Base-by-base conservation (phyloP, 495 filamentous ascomycete genomes). In the Bathelium albidoporum region DNA sequence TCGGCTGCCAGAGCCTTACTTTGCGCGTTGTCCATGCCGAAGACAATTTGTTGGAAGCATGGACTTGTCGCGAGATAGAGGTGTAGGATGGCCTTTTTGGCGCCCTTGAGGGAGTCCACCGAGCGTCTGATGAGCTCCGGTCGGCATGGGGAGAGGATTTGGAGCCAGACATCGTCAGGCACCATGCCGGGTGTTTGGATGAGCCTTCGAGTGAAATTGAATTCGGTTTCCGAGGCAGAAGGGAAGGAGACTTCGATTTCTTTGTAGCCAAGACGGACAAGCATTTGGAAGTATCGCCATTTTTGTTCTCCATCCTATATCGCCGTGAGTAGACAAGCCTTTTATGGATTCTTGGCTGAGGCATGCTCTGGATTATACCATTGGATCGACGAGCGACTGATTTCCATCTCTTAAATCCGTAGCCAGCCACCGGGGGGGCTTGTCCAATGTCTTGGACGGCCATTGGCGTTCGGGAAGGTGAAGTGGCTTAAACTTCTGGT, bases 171-270 rank as follows among this genome's bases (percentile, higher is more conserved):
- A 78, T 97, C 92, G 68, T 93, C 89, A 36, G 94, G 94, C 11
- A 92, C 85, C 4, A 84, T 81, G 32, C 89, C 91, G 4, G 91
- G 89, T 12, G 91, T 95, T 69, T 94, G 87, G 60, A 98, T 85
- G 44, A 97, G 78, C 64, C 87, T 85, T 59, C 89, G 85, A 32
- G 92, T 97, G 74, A 97, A 97, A 75, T 96, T 91, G 79, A 91
- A 97, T 72, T 97, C 94, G 69, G 86, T 95, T 75, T 95, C 87
- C 31, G 90, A 95, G 22, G 93, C 89, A 4, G 92, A 95, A 36
- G 94, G 94, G 76, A 96, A 97, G 0, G 91, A 95, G 12, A 97
- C 87, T 74, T 98, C 94, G 68, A 98, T 96, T 76, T 98, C 94
- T 75, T 97, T 97, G 80, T 97, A 97, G 65, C 94, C 94, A 58